Evolutionary conservation across 2,329 filamentous ascomycete genomes (phyloP).

Genomic region (Zopfia rhizophila): DNA sequence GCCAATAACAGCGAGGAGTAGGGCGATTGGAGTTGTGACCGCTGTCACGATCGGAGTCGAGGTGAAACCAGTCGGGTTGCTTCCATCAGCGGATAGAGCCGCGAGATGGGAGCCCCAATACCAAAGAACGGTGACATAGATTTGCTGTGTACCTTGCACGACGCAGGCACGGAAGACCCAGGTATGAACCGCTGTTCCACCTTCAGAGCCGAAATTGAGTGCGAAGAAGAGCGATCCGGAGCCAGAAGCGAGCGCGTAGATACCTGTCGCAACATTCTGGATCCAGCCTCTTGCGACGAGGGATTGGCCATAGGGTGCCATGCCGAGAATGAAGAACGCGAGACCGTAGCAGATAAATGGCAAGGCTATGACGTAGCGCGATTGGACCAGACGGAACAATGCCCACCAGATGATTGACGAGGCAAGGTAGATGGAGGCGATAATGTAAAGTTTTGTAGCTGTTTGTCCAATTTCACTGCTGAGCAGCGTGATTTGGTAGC

Average conservation of each 20-base stretch:
- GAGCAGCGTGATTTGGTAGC: slow-evolving; percentile 70
- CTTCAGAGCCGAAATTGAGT: slow-evolving; percentile 73
- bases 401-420: slow-evolving; percentile 67
- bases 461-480: slow-evolving; percentile 65
- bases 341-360: slow-evolving; percentile 72
- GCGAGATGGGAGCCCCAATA: slow-evolving; percentile 71
- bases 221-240: slow-evolving; percentile 73
- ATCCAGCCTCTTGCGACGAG: slow-evolving; percentile 60
- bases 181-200: slow-evolving; percentile 69
- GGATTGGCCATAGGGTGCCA: slow-evolving; percentile 65
- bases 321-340: slow-evolving; percentile 71
- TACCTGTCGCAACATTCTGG: slow-evolving; percentile 69
- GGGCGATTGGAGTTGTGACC: slow-evolving; percentile 67
- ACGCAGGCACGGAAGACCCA: slow-evolving; percentile 75
- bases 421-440: slow-evolving; percentile 32
- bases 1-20: slow-evolving; percentile 67
- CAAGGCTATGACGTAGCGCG: slow-evolving; percentile 66
- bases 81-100: slow-evolving; percentile 56
- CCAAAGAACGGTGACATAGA: slow-evolving; percentile 73
- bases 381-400: slow-evolving; percentile 67
- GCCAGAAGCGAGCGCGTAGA: slow-evolving; percentile 71
- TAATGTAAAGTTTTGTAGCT: slow-evolving; percentile 29
- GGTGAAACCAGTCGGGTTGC: slow-evolving; percentile 39
- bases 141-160: slow-evolving; percentile 74
- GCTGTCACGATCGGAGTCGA: slow-evolving; percentile 50